Conservation (phyloP, 1,284 basidiomycete species). For the Ceratobasidium sp. region DNA sequence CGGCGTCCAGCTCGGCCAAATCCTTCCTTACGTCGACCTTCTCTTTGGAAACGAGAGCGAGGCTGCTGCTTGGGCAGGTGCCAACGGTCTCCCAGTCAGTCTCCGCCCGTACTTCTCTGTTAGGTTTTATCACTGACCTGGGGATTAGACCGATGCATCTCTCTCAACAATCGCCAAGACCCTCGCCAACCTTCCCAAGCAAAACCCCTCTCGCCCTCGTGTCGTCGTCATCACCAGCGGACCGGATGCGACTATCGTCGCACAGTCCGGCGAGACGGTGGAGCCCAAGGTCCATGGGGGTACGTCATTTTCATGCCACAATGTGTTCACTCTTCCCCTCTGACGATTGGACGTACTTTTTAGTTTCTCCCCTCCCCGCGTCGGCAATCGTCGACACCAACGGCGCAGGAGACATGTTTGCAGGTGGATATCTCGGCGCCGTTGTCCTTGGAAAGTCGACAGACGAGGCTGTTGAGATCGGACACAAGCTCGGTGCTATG, state of each 20-base stretch:
- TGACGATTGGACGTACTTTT: slow-evolving; percentile 66
- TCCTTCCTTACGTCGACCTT: slow-evolving; percentile 86
- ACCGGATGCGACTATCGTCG: slow-evolving; percentile 81
- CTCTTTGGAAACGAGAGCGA: slow-evolving; percentile 96
- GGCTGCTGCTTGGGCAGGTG: slow-evolving; percentile 85
- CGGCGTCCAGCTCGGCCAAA: slow-evolving; percentile 78
- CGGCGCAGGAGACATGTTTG: slow-evolving; percentile 98
- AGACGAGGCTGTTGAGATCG: slow-evolving; percentile 83
- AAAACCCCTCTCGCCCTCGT: slow-evolving; percentile 80
- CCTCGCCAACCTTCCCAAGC: slow-evolving; percentile 74
- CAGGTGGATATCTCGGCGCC: slow-evolving; percentile 95
- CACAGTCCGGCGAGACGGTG: slow-evolving; percentile 68
- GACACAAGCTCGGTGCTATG: slow-evolving; percentile 91
- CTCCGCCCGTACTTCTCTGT: not conserved
- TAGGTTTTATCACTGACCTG: slow-evolving; percentile 54
- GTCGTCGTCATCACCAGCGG: slow-evolving; percentile 95
- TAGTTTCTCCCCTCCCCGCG: slow-evolving; percentile 60
- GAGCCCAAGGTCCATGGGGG: slow-evolving; percentile 56
- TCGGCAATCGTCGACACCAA: slow-evolving; percentile 95
- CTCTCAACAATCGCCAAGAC: slow-evolving; percentile 74
- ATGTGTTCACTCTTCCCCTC: slow-evolving; percentile 33
- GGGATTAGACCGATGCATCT: slow-evolving; percentile 66
- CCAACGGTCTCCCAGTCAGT: slow-evolving; percentile 63
- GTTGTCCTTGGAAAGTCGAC: slow-evolving; percentile 82
- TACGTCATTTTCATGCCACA: slow-evolving; percentile 51